A percentile compares a stretch with the other conserved stretches of the same genome.
Evolutionary conservation across 306 rosid species (phyloP).

Genomic region (Vigna hirtella): DNA sequence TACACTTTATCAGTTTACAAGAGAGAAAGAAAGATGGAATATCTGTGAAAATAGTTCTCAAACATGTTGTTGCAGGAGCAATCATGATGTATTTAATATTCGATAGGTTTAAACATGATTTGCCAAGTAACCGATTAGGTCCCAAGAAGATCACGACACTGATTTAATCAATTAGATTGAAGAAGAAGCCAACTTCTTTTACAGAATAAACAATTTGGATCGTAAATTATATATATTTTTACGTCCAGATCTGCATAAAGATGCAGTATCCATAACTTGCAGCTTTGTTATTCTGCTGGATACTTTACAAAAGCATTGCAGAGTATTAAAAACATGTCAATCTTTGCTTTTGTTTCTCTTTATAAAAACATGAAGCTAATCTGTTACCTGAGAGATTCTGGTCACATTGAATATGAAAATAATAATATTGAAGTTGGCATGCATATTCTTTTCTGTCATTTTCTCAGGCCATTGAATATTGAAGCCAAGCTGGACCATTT

Average conservation of each 20-base stretch:
- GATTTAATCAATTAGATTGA: slow-evolving; percentile 12
- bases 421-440: background rate
- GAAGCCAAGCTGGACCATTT: background rate
- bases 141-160: background rate
- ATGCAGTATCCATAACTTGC: background rate
- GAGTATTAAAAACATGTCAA: background rate
- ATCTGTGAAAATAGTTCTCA: too few species aligned
- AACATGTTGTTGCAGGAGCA: too few species aligned
- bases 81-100: background rate
- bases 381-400: background rate
- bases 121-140: background rate
- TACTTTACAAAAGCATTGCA: slow-evolving; percentile 39
- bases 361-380: slow-evolving; percentile 7
- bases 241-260: background rate
- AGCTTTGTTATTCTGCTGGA: slow-evolving; percentile 11
- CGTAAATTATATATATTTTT: background rate
- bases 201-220: background rate
- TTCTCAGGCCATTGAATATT: slow-evolving; percentile 21
- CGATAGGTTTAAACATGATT: background rate
- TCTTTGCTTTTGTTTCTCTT: slow-evolving; percentile 25
- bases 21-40: background rate
- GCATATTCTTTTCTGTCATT: slow-evolving; percentile 21
- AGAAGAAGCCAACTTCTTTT: background rate
- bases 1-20: background rate
- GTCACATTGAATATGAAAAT: background rate